Evolutionary conservation across 495 filamentous ascomycete species (phyloP).

Genomic region (Viridothelium virens): DNA sequence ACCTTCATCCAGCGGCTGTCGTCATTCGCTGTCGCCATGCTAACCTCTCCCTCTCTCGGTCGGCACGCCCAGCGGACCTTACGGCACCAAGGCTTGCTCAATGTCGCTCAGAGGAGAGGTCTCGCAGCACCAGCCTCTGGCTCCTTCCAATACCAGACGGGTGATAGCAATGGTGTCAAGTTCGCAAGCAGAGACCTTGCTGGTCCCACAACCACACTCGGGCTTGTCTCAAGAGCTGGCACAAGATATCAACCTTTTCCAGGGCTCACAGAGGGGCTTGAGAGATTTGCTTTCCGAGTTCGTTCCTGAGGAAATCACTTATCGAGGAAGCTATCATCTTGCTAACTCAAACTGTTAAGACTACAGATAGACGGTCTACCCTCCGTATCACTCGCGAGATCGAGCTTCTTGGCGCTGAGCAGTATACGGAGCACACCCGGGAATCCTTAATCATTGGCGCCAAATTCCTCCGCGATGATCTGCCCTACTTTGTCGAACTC

Average conservation of each 20-base stretch:
- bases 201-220: constrained; percentile 81
- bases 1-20: constrained; percentile 35
- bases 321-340: neutral
- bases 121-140: constrained; percentile 76
- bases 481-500: constrained; percentile 96
- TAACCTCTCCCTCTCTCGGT: constrained; percentile 72
- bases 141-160: constrained; percentile 78
- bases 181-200: constrained; percentile 78
- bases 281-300: constrained; percentile 96
- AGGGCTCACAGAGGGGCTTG: constrained; percentile 79
- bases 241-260: constrained; percentile 83
- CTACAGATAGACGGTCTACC: constrained; percentile 74
- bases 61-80: constrained; percentile 70
- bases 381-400: constrained; percentile 88
- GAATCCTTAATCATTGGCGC: constrained; percentile 87
- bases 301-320: constrained; percentile 26
- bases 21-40: constrained; percentile 49
- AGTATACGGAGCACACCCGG: constrained; percentile 76
- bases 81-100: constrained; percentile 53
- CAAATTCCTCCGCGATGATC: constrained; percentile 88
- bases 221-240: constrained; percentile 85
- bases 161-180: constrained; percentile 81
- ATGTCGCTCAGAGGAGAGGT: constrained; percentile 55
- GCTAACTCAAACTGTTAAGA: constrained; percentile 43
- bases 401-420: constrained; percentile 84